Base-by-base conservation (phyloP, 2,329 filamentous ascomycete species). In the Colletotrichum euphorbiae region DNA sequence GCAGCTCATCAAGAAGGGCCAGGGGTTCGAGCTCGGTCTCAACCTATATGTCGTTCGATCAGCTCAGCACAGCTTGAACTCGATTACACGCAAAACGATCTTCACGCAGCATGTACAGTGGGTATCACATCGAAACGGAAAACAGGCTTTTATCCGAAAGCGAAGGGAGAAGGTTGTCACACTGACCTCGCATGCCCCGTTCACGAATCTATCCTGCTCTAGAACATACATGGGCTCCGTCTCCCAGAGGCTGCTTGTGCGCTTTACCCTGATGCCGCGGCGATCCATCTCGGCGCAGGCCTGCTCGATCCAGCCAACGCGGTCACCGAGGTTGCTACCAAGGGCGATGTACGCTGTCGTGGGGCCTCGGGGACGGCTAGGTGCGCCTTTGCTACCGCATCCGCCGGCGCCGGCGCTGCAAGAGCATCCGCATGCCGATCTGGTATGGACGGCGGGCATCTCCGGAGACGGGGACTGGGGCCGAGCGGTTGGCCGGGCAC, bases 161-260 rank as follows among this genome's bases (percentile, higher is more conserved):
- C 15, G 28, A 43, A 48, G 21, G 57, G 43, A 54, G 51, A 19
- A 54, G n/a, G 17, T n/a, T 45, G 28, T 13, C 19, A 54, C 55
- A 83, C 89, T 77, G 78, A 97, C 94, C 89, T 97, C 93, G 78
- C 93, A 97, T 65, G 90, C 94, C 19, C 94, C 96, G 77, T 99
- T 99, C 54, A 98, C 82, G 76, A 99, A 99, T 33, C 88, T 87
- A 70, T 90, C 90, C 78, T 99, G 96, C 71, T 98, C 91, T 70
- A 92, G 82, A 71, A 98, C 92, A 79, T 99, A 99, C 96, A 99
- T 99, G 21, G 96, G 93, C 73, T 93, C 90, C 3, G 95, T 99
- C 81, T 98, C 94, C 87, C 96, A 99, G 3, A 99, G 83, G 69
- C 90, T 91, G 78, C 95, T 98, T 0, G 95, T 97, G 73, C 90